A percentile compares a stretch with the other conserved stretches of the same genome.
phyloP scores from a whole-genome alignment of 371 early-diverging fungal genomes.

The Fennellomyces sp. region DNA sequence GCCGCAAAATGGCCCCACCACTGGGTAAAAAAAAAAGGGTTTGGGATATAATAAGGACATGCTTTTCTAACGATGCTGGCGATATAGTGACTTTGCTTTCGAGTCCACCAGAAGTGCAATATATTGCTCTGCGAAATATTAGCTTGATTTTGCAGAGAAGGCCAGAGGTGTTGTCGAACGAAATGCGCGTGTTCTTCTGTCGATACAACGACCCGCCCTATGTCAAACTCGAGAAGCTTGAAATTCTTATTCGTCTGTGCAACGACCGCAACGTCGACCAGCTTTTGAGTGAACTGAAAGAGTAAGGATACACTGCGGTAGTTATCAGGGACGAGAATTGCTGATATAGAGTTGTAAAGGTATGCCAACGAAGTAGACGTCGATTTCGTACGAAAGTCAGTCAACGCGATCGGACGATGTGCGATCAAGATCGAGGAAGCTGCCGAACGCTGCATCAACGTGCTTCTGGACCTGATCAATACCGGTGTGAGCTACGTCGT shows the following conservation, averaged over 20 bases:
- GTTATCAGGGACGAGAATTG: not conserved
- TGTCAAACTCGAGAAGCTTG: constrained; percentile 93
- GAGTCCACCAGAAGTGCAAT: constrained; percentile 91
- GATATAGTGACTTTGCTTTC: constrained; percentile 82
- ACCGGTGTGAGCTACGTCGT: constrained; percentile 94
- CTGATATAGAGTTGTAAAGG: constrained; percentile 27
- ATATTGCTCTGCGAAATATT: constrained; percentile 92
- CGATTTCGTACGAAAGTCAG: constrained; percentile 93
- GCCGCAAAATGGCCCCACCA: constrained; percentile 90
- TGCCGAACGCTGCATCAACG: constrained; percentile 85
- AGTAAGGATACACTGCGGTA: constrained; percentile 53
- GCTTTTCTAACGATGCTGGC: not conserved
- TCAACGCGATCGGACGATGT: constrained; percentile 90
- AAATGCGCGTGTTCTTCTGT: constrained; percentile 93
- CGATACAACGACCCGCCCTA: constrained; percentile 97
- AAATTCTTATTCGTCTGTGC: constrained; percentile 85
- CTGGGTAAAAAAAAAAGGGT: constrained; percentile 55
- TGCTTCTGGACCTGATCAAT: constrained; percentile 83
- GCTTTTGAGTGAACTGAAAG: constrained; percentile 89
- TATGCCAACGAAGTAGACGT: constrained; percentile 95
- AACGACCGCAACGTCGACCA: constrained; percentile 80
- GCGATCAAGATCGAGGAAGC: constrained; percentile 88
- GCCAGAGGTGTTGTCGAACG: constrained; percentile 82
- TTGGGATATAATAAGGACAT: not conserved
- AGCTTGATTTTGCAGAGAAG: constrained; percentile 82